A percentile compares a stretch with the other conserved stretches of the same genome.
These are phyloP conservation scores for Aspergillus affinis DNA, from an alignment of 495 filamentous ascomycete genomes.

Conservation along the genomic window DNA sequence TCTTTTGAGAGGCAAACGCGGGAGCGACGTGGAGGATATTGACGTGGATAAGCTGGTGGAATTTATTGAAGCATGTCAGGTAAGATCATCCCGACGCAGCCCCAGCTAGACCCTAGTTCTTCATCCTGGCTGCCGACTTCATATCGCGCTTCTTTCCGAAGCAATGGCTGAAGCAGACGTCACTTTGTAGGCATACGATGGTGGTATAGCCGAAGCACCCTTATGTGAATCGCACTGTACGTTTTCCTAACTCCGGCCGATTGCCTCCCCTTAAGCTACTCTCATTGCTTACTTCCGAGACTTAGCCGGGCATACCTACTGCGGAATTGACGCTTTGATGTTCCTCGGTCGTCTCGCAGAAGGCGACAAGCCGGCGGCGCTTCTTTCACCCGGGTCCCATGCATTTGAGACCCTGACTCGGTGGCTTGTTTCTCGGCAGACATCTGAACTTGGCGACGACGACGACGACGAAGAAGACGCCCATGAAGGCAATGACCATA, in stretches of 20 bases:
- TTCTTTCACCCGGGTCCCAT: slow-evolving; percentile 34
- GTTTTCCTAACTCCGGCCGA: slow-evolving; percentile 18
- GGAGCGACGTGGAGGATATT: slow-evolving; percentile 66
- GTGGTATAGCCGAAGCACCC: slow-evolving; percentile 78
- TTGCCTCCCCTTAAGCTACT: neutral
- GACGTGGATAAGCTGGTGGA: slow-evolving; percentile 64
- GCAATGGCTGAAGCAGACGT: slow-evolving; percentile 20
- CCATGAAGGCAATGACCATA: slow-evolving; percentile 45
- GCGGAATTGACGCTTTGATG: slow-evolving; percentile 71
- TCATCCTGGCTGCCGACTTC: neutral
- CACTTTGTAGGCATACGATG: slow-evolving; percentile 73
- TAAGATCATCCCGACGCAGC: slow-evolving; percentile 30
- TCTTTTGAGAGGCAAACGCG: slow-evolving; percentile 65
- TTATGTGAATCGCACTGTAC: slow-evolving; percentile 86
- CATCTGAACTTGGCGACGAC: slow-evolving; percentile 49
- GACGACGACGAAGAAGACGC: slow-evolving; percentile 52
- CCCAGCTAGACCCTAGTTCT: neutral
- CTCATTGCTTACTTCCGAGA: slow-evolving; percentile 20
- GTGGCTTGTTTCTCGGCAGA: slow-evolving; percentile 75
- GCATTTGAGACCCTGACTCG: slow-evolving; percentile 48
- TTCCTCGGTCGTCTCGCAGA: slow-evolving; percentile 55
- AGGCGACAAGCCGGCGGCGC: slow-evolving; percentile 16
- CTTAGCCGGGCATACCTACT: slow-evolving; percentile 84
- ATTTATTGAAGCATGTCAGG: slow-evolving; percentile 72
- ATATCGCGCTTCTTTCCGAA: neutral